Evolutionary conservation across 148 eudicot species (phyloP).

Genomic region (Mesembryanthemum crystallinum): DNA sequence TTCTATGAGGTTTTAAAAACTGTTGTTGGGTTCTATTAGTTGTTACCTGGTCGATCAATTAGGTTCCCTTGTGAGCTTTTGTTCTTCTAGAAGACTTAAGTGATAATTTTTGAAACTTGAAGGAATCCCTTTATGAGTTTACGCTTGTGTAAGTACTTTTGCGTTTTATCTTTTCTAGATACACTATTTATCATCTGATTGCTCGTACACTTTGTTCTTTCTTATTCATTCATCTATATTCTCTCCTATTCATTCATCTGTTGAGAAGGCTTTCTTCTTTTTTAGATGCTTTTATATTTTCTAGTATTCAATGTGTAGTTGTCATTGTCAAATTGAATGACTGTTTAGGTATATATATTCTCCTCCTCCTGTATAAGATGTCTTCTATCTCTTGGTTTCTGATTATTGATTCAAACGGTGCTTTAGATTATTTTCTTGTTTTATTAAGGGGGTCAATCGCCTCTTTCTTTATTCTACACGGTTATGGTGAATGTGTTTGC

Average conservation of each 20-base stretch:
- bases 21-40: not conserved
- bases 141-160: not conserved
- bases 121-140: not conserved
- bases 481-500: not conserved
- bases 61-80: not conserved
- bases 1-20: not conserved
- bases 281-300: not conserved
- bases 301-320: not conserved
- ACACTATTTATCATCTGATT: not conserved
- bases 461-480: not conserved
- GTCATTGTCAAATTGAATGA: not conserved
- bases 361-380: not conserved
- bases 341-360: not conserved
- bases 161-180: not conserved
- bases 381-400: not conserved
- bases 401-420: not conserved
- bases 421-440: not conserved
- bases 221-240: constrained; percentile 1
- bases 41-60: not conserved
- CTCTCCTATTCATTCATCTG: not conserved
- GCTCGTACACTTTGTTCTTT: not conserved
- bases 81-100: no score
- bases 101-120: not conserved
- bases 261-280: not conserved
- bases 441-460: not conserved